Evolutionary conservation across 2,329 filamentous ascomycete species (phyloP).

Genomic region (Sporothrix pseudoabietina): DNA sequence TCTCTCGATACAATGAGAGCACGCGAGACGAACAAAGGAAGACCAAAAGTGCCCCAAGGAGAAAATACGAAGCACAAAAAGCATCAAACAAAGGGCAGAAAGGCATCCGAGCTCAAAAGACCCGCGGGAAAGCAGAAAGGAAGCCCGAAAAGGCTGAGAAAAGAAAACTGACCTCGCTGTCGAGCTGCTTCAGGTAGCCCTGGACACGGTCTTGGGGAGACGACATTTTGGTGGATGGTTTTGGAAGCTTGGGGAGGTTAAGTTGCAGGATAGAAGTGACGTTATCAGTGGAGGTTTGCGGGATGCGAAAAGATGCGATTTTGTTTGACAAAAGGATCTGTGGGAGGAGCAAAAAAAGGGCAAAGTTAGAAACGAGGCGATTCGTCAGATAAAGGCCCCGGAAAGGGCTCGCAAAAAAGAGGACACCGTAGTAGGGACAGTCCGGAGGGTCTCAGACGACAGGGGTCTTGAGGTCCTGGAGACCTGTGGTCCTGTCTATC

Average conservation of each 20-base stretch:
- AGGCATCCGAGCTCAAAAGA: neutral
- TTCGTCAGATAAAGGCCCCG: slow-evolving; percentile 22
- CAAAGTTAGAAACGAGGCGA: slow-evolving; percentile 21
- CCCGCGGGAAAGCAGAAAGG: neutral
- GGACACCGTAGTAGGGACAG: slow-evolving; percentile 30
- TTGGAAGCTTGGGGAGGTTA: neutral
- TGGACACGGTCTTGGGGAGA: slow-evolving; percentile 74
- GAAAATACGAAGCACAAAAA: neutral
- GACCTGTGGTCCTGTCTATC: neutral
- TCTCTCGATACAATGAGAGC: slow-evolving; percentile 2
- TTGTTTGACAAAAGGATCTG: slow-evolving; percentile 13
- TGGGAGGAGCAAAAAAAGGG: slow-evolving; percentile 17
- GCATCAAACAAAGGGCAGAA: too few species aligned
- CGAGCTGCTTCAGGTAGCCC: slow-evolving; percentile 75
- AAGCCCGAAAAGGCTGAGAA: slow-evolving; percentile 28
- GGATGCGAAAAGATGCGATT: slow-evolving; percentile 11
- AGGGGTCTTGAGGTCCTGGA: slow-evolving; percentile 6
- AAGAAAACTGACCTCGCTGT: slow-evolving; percentile 69
- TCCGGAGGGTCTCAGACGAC: slow-evolving; percentile 16
- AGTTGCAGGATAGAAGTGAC: slow-evolving; percentile 18
- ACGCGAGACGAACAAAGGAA: slow-evolving; percentile 5
- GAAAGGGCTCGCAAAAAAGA: slow-evolving; percentile 25
- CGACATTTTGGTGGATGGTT: slow-evolving; percentile 60
- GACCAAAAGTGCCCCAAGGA: neutral
- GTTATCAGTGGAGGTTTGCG: slow-evolving; percentile 18